Base-by-base conservation (phyloP, 2,329 filamentous ascomycete species). In the Sporothrix schenckii region DNA sequence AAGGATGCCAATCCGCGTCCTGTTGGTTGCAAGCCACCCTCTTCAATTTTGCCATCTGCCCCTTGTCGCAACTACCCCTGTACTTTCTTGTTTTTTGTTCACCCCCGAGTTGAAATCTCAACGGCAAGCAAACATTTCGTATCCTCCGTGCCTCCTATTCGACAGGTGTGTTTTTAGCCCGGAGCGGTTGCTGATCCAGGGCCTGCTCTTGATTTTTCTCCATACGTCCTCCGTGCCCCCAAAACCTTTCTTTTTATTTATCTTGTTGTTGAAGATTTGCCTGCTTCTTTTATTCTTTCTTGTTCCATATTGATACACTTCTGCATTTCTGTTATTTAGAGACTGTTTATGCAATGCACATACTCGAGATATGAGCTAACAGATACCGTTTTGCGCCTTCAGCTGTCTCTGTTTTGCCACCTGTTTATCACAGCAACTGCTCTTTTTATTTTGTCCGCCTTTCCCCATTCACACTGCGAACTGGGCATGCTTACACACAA, bases 211-310 rank as follows among this genome's bases (percentile, higher is more conserved):
- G 21, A 2, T 19, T 50, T n/a, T 50, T 27, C 39, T 44, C n/a
- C n/a, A 9, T 63, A 11, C 58, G 4, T 16, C n/a, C 44, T 27
- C 5, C 21, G 4, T 24, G 13, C 39, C 39, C n/a, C 19, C 7
- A 4, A 3, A 10, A 39, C 47, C 27, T 10, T 27, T n/a, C 14
- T 47, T 13, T 63, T 47, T 47, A 1, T 47, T 47, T n/a, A 19
- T 16, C 39, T 63, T 4, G 2, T 63, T 4, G 2, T 13, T n/a
- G 10, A 39, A 21, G 34, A 27, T 27, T 21, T 10, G 27, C 44
- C 47, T 44, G 10, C 58, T 47, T 63, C 39, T 63, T 63, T 63
- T 47, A 39, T 63, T 63, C 58, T 47, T 47, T 47, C 39, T 63
- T 63, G 58, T 30, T 63, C 39, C 14, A n/a, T 58, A 30, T n/a